phyloP scores from a whole-genome alignment of 106 monocot genomes.

The Posidonia australis region DNA sequence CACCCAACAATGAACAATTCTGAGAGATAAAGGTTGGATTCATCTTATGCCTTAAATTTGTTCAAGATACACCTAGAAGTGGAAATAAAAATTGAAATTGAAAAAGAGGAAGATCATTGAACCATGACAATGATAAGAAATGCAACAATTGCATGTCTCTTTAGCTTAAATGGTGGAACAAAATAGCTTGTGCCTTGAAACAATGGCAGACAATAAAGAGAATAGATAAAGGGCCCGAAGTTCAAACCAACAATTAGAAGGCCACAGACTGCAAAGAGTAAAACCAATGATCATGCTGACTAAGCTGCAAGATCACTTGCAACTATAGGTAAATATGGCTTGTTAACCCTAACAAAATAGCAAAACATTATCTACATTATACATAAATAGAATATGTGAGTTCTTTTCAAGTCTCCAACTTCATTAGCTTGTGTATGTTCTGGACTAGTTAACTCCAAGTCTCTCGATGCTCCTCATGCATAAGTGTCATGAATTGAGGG shows the following conservation, averaged over 20 bases:
- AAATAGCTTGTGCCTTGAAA: slow-evolving; percentile 97
- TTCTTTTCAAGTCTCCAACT: too few species aligned
- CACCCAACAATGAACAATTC: too few species aligned
- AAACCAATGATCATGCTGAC: slow-evolving; percentile 85
- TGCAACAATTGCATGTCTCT: slow-evolving; percentile 85
- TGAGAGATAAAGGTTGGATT: too few species aligned
- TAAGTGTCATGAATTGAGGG: too few species aligned
- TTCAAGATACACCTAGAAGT: too few species aligned
- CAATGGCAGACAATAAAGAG: slow-evolving; percentile 83
- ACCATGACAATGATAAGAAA: slow-evolving; percentile 99
- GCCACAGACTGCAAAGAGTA: slow-evolving; percentile 67
- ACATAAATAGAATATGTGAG: not conserved
- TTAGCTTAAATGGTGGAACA: slow-evolving; percentile 95
- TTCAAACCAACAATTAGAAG: slow-evolving; percentile 61
- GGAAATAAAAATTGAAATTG: too few species aligned
- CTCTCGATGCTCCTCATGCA: too few species aligned
- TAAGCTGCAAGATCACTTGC: slow-evolving; percentile 90
- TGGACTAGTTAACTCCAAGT: too few species aligned
- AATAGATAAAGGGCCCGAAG: slow-evolving; percentile 89
- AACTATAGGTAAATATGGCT: slow-evolving; percentile 97
- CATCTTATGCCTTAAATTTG: too few species aligned
- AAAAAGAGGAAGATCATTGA: slow-evolving; percentile 9
- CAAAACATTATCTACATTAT: not conserved
- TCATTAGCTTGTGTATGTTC: too few species aligned
- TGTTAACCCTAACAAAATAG: slow-evolving; percentile 67